These are phyloP conservation scores for Pestalotiopsis sp. DNA, from an alignment of 2,329 filamentous ascomycete genomes.

Conservation along the genomic window DNA sequence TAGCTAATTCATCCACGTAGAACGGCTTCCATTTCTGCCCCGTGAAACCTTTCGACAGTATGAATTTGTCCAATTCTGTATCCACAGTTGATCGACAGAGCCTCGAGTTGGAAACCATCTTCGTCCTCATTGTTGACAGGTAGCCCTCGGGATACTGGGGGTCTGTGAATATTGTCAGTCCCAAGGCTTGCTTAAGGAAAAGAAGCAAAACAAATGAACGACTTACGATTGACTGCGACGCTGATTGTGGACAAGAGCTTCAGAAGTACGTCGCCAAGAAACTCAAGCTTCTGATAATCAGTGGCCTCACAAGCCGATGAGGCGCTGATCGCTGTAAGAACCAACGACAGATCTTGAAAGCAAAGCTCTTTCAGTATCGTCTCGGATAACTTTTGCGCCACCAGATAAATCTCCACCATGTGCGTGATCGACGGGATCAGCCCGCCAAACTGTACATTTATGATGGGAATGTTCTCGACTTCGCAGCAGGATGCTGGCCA, in stretches of 20 bases:
- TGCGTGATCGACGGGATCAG: conserved; percentile 76
- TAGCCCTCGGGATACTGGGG: conserved; percentile 76
- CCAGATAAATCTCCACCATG: conserved; percentile 65
- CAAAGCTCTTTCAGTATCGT: conserved; percentile 56
- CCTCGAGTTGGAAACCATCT: conserved; percentile 74
- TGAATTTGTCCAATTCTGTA: conserved; percentile 70
- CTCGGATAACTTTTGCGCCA: conserved; percentile 62
- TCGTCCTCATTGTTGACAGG: conserved; percentile 69
- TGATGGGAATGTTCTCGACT: conserved; percentile 49
- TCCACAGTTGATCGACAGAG: conserved; percentile 68
- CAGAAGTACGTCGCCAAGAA: conserved; percentile 81
- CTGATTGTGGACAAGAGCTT: conserved; percentile 75
- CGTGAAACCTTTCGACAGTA: conserved; percentile 70
- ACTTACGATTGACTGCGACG: conserved; percentile 56
- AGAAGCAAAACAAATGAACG: not conserved
- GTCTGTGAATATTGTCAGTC: conserved; percentile 44
- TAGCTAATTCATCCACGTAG: conserved; percentile 52
- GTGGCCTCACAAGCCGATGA: conserved; percentile 60
- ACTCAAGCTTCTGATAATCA: conserved; percentile 85
- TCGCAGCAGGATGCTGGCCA: conserved; percentile 52
- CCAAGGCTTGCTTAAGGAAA: not conserved
- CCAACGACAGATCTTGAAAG: conserved; percentile 56
- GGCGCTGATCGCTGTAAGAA: conserved; percentile 73
- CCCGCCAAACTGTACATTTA: conserved; percentile 54
- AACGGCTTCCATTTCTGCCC: conserved; percentile 73